Percentiles rank a stretch among this genome's conserved stretches.
These are phyloP conservation scores for Cordyceps farinosa DNA, from an alignment of 2,329 filamentous ascomycete species.

Conservation along the genomic window DNA sequence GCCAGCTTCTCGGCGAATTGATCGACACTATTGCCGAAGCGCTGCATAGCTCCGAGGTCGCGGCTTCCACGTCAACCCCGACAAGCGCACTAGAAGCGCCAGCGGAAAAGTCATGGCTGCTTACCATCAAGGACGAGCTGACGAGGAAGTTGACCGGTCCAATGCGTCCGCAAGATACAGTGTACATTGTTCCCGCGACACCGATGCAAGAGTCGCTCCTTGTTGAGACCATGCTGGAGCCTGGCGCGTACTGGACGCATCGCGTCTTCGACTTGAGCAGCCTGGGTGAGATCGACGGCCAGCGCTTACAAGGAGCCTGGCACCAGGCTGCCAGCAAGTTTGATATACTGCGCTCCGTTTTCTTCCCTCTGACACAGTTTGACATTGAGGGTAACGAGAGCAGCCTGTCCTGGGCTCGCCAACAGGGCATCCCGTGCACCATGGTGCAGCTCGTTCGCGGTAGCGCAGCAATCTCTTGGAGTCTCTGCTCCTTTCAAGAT, in stretches of 20 bases:
- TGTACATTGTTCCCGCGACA: conserved; percentile 29
- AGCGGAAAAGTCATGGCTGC: conserved; percentile 18
- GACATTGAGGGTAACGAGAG: conserved; percentile 6
- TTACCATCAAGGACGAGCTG: conserved; percentile 16
- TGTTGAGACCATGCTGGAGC: conserved; percentile 36
- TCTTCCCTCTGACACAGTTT: conserved; percentile 29
- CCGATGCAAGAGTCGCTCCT: conserved; percentile 37
- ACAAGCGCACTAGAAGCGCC: background rate
- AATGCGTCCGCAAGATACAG: conserved; percentile 16
- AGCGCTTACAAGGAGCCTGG: conserved; percentile 33
- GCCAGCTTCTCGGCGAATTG: conserved; percentile 24
- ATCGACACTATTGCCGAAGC: conserved; percentile 20
- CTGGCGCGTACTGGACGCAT: conserved; percentile 38
- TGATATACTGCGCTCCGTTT: conserved; percentile 35
- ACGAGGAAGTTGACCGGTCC: conserved; percentile 20
- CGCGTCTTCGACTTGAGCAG: conserved; percentile 32
- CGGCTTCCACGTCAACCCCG: no score
- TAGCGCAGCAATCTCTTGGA: conserved; percentile 19
- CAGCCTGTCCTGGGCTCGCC: conserved; percentile 19
- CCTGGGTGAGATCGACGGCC: conserved; percentile 25
- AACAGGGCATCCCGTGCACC: conserved; percentile 20
- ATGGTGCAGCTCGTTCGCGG: conserved; percentile 22
- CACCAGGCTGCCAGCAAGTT: conserved; percentile 22
- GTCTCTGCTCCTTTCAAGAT: conserved; percentile 1
- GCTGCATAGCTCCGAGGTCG: background rate